Evolutionary conservation across 2,329 filamentous ascomycete genomes (phyloP).

Genomic region (Cordyceps militaris): DNA sequence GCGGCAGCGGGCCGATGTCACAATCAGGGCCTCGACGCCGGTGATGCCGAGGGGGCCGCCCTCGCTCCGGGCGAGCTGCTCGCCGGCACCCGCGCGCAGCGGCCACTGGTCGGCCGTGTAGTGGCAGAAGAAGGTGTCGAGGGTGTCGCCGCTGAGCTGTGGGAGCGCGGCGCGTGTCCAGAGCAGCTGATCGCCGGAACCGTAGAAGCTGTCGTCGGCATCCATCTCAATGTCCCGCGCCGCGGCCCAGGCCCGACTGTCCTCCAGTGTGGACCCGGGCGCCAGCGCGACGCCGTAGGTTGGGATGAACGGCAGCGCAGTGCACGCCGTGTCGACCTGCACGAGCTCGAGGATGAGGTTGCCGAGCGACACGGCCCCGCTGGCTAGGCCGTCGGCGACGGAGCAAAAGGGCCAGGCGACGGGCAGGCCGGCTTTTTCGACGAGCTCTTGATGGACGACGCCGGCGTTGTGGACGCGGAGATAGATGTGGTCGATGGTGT

Average conservation of each 20-base stretch:
- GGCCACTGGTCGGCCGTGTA: slow-evolving; percentile 4
- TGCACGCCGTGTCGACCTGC: background rate
- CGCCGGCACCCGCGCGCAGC: background rate
- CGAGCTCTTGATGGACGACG: slow-evolving; percentile 1
- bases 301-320: background rate
- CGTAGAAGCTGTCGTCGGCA: slow-evolving; percentile 1
- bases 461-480: background rate
- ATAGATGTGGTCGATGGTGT: slow-evolving; percentile 6
- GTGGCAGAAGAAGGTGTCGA: slow-evolving; percentile 3
- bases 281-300: slow-evolving; percentile 1
- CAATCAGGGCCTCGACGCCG: background rate
- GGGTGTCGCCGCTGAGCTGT: slow-evolving; percentile 1
- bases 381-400: background rate
- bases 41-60: slow-evolving; percentile 1
- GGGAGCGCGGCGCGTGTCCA: background rate
- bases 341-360: slow-evolving; percentile 9
- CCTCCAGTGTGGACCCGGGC: background rate
- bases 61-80: background rate
- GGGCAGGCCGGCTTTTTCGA: background rate
- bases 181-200: background rate
- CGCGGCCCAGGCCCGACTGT: background rate
- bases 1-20: background rate
- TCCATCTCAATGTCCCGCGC: slow-evolving; percentile 1
- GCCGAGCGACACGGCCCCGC: slow-evolving; percentile 3
- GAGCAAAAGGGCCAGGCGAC: slow-evolving; percentile 2